Evolutionary conservation across 179 eudicot genomes (phyloP), one percentile per base, ranked within the genome.

Genomic region (Spinacia oleracea): DNA sequence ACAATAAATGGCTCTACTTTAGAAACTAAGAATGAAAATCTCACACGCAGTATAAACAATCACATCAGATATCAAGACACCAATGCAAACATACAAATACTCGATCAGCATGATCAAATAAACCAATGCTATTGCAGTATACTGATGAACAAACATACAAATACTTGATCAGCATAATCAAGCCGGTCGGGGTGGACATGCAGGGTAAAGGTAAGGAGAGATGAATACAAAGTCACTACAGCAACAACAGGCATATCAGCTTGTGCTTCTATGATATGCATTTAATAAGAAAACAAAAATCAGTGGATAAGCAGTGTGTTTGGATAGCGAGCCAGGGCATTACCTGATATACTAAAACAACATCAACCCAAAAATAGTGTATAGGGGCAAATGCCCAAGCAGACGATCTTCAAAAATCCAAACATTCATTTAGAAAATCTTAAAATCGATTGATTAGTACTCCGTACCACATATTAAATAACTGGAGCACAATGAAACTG

Each of bases 241-340:
- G 97, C 98, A 82, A 90, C 86, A 85, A 89, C 84, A 69, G 97
- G 97, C 94, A 96, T 96, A 83, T 96, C 98, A 38, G 84, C 85
- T 78, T 96, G 97, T 77, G 99, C 98, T 89, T 92, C 99, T 77
- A 94, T 94, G 82, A 96, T 96, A 98, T 96, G 96, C 84, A 80
- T 80, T 53, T 29, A 74, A 43, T 66, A 80, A 58, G 70, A 80
- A 43, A 53, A 72, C 62, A 60, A 53, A 66, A 65, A 35, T 29
- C 64, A 45, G 34, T 71, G 67, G 66, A 31, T 32, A 21, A 77
- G n/a, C n/a, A n/a, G n/a, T n/a, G n/a, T n/a, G n/a, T n/a, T n/a
- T n/a, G n/a, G n/a, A n/a, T n/a, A n/a, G n/a, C n/a, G n/a, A n/a
- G n/a, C n/a, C n/a, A n/a, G n/a, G n/a, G n/a, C 50, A 45, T 45